These are phyloP conservation scores for Lenwebbia sp. DNA, from an alignment of 345 rosid species.

Conservation along the genomic window DNA sequence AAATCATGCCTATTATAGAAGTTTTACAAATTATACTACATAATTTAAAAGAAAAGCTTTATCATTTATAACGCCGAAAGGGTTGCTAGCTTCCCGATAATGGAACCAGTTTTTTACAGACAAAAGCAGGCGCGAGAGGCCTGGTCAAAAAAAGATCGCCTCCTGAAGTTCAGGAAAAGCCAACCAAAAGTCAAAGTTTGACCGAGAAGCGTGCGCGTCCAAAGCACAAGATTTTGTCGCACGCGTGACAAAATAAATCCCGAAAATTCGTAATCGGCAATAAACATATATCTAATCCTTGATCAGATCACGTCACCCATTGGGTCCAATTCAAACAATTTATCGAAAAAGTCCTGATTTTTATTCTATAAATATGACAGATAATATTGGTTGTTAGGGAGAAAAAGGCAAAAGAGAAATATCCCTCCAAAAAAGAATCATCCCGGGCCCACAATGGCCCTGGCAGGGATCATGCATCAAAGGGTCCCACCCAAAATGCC, in stretches of 20 bases:
- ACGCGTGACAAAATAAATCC: background rate
- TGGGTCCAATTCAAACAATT: background rate
- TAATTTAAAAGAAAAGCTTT: background rate
- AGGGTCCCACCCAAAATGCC: background rate
- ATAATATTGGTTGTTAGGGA: background rate
- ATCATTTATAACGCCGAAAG: background rate
- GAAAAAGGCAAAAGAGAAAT: background rate
- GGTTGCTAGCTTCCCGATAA: no score
- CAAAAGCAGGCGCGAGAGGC: background rate
- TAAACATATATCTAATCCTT: background rate
- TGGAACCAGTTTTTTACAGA: background rate
- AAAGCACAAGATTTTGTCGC: background rate
- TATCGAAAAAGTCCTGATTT: background rate
- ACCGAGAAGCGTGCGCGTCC: background rate
- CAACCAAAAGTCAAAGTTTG: constrained; percentile 1
- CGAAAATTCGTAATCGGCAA: background rate
- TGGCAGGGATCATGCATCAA: background rate
- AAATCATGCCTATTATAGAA: background rate
- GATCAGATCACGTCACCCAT: background rate
- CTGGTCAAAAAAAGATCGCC: background rate
- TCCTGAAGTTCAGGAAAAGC: background rate
- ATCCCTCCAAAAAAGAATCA: background rate
- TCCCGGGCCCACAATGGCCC: background rate
- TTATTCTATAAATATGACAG: background rate
- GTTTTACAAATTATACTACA: background rate